phyloP scores from a whole-genome alignment of 495 filamentous ascomycete genomes.

The Daldinia vernicosa region DNA sequence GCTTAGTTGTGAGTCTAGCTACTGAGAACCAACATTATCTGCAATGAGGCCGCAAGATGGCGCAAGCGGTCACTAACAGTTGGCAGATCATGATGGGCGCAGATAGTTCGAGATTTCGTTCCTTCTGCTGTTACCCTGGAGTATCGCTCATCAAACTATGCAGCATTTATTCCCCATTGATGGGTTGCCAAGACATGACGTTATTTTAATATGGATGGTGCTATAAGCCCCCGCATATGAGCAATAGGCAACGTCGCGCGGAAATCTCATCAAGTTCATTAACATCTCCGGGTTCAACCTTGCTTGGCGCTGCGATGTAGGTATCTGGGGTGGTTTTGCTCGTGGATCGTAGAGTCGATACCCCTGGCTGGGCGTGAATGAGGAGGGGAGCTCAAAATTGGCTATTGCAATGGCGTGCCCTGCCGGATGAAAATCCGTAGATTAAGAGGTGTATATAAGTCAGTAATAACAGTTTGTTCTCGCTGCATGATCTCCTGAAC shows the following conservation, averaged over 20 bases:
- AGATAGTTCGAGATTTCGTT: conserved; percentile 13
- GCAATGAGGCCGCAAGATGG: conserved; percentile 21
- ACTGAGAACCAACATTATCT: not conserved
- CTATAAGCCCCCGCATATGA: conserved; percentile 37
- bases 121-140: conserved; percentile 12
- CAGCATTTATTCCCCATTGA: conserved; percentile 24
- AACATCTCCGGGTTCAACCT: conserved; percentile 17
- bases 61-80: conserved; percentile 24
- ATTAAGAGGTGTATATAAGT: conserved; percentile 18
- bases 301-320: conserved; percentile 10
- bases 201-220: conserved; percentile 48
- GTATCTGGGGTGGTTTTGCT: not conserved
- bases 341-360: not conserved
- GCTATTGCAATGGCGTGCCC: conserved; percentile 11
- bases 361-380: conserved; percentile 6
- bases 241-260: conserved; percentile 23
- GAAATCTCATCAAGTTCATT: conserved; percentile 30
- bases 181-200: conserved; percentile 44
- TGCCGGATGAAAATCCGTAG: conserved; percentile 8
- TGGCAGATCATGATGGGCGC: conserved; percentile 1
- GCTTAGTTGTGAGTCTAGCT: not conserved
- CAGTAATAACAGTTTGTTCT: not conserved
- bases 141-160: conserved; percentile 24
- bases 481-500: not conserved
- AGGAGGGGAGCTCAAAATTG: conserved; percentile 2